Percentiles rank a stretch among this genome's conserved stretches.
Evolutionary conservation across 345 rosid genomes (phyloP).

Genomic region (Geranium brycei): DNA sequence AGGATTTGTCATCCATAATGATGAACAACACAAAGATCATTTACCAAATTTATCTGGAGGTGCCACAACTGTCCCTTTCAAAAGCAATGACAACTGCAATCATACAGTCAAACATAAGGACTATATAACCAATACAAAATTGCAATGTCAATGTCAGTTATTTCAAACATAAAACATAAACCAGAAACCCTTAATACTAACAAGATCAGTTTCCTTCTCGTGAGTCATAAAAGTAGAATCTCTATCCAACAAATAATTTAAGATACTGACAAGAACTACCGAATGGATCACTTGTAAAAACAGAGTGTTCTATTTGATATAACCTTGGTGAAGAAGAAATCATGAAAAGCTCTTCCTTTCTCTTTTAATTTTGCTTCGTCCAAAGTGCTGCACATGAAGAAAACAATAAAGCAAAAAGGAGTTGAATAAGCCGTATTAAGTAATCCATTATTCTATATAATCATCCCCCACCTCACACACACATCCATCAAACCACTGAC

Average conservation of each 20-base stretch:
- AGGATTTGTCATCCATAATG: neutral
- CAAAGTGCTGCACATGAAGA: constrained; percentile 47
- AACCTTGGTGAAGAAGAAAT: constrained; percentile 83
- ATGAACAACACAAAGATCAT: constrained; percentile 2
- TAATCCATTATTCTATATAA: no score
- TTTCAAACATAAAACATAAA: no score
- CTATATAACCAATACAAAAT: no score
- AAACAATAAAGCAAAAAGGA: constrained; percentile 6
- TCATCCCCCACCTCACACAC: no score
- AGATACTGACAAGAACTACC: constrained; percentile 1
- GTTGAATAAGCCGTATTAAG: no score
- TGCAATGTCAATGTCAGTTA: no score
- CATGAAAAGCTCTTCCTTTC: constrained; percentile 78
- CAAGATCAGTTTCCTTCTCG: neutral
- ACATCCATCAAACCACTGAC: constrained; percentile 22
- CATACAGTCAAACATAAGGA: no score
- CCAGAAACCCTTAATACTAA: no score
- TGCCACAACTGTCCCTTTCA: constrained; percentile 94
- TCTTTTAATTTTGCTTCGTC: constrained; percentile 87
- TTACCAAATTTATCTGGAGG: constrained; percentile 98
- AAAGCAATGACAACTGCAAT: constrained; percentile 61
- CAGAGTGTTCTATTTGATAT: neutral
- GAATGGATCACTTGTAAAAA: no score
- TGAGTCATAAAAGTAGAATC: neutral
- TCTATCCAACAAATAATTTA: neutral